Percentiles rank a stretch among this genome's conserved stretches.
These are phyloP conservation scores for Phytophthora colocasiae DNA, from an alignment of 352 stramenopile species.

Conservation along the genomic window DNA sequence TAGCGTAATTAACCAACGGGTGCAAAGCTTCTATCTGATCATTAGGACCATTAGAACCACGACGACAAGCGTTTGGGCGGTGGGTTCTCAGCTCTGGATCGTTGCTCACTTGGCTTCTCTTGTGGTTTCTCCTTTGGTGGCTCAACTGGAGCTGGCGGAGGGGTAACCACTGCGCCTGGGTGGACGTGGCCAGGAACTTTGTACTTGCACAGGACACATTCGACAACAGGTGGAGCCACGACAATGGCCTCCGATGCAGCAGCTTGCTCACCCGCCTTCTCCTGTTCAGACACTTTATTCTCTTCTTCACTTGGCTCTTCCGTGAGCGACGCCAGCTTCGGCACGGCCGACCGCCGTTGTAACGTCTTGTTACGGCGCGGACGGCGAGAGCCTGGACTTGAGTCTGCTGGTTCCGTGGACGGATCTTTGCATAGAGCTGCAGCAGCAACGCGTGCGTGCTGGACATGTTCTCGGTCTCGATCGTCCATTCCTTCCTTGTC, in stretches of 20 bases:
- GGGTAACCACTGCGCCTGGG: constrained; percentile 15
- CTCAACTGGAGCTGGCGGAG: constrained; percentile 19
- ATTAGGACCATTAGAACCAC: constrained; percentile 48
- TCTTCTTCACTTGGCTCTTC: constrained; percentile 49
- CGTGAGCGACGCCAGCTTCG: constrained; percentile 46
- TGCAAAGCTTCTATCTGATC: constrained; percentile 3
- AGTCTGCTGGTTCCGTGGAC: neutral
- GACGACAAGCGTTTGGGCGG: constrained; percentile 54
- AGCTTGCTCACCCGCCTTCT: neutral
- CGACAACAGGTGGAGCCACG: constrained; percentile 24
- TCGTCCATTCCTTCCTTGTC: constrained; percentile 47
- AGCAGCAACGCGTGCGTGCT: constrained; percentile 42
- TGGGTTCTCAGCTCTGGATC: constrained; percentile 22
- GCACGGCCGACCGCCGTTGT: constrained; percentile 46
- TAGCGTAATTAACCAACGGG: too few relatives aligned
- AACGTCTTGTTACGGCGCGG: constrained; percentile 52
- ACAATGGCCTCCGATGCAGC: constrained; percentile 17
- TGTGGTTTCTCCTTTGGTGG: neutral
- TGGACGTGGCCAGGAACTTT: constrained; percentile 68
- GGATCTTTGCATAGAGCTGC: constrained; percentile 37
- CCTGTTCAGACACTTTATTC: constrained; percentile 5
- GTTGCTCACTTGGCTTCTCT: constrained; percentile 20
- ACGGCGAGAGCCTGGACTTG: constrained; percentile 18
- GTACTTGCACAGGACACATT: constrained; percentile 68
- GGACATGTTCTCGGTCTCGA: constrained; percentile 47